phyloP scores from a whole-genome alignment of 192 early-diverging fungal genomes.

The Geranomyces variabilis region DNA sequence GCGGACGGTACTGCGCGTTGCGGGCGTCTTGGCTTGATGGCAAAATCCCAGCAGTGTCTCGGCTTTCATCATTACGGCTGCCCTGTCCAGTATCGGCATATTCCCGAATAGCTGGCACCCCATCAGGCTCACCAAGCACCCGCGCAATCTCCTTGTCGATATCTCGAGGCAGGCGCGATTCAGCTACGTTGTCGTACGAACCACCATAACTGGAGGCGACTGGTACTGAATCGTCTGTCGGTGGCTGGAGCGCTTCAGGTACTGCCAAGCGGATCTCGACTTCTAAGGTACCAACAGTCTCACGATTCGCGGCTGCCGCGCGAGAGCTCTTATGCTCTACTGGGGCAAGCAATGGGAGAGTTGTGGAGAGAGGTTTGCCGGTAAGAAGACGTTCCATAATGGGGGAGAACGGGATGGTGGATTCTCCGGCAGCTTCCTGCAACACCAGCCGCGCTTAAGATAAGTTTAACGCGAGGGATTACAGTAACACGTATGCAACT shows the following conservation, averaged over 20 bases:
- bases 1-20: no score
- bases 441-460: background rate
- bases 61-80: no score
- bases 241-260: background rate
- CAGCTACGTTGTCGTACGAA: background rate
- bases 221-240: background rate
- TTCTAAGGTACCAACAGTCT: background rate
- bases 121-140: background rate
- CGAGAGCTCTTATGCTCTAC: background rate
- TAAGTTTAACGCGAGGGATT: background rate
- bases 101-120: background rate
- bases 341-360: background rate
- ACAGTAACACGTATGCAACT: background rate
- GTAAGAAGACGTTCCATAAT: background rate
- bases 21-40: no score
- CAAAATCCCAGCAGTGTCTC: no score
- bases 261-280: background rate
- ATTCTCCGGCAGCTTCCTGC: slow-evolving; percentile 1
- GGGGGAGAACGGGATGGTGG: background rate
- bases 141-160: background rate
- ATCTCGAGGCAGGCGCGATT: background rate
- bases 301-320: background rate
- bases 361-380: background rate
- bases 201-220: background rate
- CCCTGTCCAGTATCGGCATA: background rate